Conservation (phyloP, 345 rosid genomes). For the Cochlearia excelsa region DNA sequence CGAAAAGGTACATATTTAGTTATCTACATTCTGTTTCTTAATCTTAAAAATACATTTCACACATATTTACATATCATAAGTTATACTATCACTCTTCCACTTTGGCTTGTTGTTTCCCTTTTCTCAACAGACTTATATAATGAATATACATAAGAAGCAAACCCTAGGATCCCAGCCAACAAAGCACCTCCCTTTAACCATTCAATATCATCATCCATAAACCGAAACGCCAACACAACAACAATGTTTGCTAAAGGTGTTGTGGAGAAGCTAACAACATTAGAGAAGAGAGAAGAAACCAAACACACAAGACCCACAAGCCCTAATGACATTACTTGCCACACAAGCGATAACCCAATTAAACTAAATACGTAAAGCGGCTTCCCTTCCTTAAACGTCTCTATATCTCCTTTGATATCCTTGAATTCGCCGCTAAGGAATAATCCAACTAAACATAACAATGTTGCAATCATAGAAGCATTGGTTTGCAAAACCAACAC, state of each 20-base stretch:
- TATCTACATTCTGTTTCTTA: no score
- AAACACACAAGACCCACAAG: constrained; percentile 39
- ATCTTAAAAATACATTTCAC: no score
- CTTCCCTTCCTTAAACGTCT: constrained; percentile 28
- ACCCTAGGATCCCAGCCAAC: constrained; percentile 30
- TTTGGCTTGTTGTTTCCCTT: constrained; percentile 14
- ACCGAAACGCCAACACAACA: constrained; percentile 33
- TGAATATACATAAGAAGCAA: constrained; percentile 22
- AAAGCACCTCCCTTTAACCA: constrained; percentile 36
- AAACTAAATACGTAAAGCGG: constrained; percentile 27
- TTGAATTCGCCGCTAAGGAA: constrained; percentile 19
- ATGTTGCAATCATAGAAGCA: constrained; percentile 29
- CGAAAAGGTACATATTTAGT: no score
- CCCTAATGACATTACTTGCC: constrained; percentile 40
- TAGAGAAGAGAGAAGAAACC: constrained; percentile 43
- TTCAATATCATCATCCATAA: constrained; percentile 31
- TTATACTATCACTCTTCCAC: constrained; percentile 3
- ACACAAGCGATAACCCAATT: constrained; percentile 30
- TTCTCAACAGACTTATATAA: constrained; percentile 20
- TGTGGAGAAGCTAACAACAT: constrained; percentile 29
- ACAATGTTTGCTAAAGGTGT: constrained; percentile 31
- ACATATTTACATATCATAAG: not conserved
- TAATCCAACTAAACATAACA: constrained; percentile 34
- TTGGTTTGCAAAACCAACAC: constrained; percentile 28
- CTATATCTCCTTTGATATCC: constrained; percentile 18